Conservation (phyloP, 208 protist species). For the Trypanosoma platydactyli region DNA sequence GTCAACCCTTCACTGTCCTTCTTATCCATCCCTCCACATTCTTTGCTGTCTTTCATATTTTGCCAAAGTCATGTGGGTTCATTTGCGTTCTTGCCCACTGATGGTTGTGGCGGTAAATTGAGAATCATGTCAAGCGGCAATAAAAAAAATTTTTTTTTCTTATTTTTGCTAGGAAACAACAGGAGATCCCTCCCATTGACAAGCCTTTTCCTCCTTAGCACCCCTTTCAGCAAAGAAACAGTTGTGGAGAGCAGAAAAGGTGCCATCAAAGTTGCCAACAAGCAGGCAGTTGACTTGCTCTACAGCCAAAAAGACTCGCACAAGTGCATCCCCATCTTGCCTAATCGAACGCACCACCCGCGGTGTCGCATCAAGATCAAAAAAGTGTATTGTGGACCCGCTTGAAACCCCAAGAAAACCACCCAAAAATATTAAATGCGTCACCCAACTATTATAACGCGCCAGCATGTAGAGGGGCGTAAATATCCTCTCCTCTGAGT, state of each 20-base stretch:
- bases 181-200: background rate
- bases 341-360: background rate
- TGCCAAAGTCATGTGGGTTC: background rate
- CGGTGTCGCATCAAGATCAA: background rate
- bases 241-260: constrained; percentile 1
- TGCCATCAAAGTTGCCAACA: constrained; percentile 4
- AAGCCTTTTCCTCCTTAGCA: background rate
- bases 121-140: background rate
- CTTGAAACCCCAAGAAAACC: constrained; percentile 1
- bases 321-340: background rate
- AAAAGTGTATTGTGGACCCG: background rate
- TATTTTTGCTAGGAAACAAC: background rate
- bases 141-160: background rate
- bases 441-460: constrained; percentile 2
- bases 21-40: background rate
- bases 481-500: background rate
- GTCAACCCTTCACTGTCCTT: background rate
- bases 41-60: background rate
- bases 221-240: background rate
- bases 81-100: background rate
- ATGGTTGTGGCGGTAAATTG: no score
- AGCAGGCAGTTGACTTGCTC: constrained; percentile 10
- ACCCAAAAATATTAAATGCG: constrained; percentile 4
- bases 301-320: constrained; percentile 2
- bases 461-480: constrained; percentile 1